Conservation (phyloP, 2,329 filamentous ascomycete genomes). For the Scopulariopsis brevicaulis region DNA sequence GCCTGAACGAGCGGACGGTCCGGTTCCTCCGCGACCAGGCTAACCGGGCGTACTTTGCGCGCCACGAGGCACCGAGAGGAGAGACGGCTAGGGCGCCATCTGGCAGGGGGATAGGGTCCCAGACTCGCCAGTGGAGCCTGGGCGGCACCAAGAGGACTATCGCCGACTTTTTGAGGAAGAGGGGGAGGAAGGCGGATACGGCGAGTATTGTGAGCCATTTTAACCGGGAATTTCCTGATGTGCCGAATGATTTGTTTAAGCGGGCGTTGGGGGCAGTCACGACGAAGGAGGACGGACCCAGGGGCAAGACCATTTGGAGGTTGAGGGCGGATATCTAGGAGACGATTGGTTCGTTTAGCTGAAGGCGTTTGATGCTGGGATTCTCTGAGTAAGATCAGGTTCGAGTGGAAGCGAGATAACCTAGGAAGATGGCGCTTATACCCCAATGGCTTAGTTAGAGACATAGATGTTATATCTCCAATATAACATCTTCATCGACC, state of each 20-base stretch:
- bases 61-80: constrained; percentile 29
- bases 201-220: constrained; percentile 32
- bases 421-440: background rate
- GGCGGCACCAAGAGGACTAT: background rate
- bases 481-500: background rate
- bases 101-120: background rate
- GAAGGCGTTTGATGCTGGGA: background rate
- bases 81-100: background rate
- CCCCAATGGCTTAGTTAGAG: background rate
- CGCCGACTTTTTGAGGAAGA: constrained; percentile 53
- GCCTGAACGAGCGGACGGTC: constrained; percentile 7
- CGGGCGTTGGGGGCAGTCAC: constrained; percentile 69
- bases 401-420: background rate
- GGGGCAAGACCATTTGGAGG: constrained; percentile 42
- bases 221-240: constrained; percentile 6
- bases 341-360: background rate
- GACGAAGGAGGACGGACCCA: constrained; percentile 48
- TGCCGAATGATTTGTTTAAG: constrained; percentile 46
- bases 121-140: constrained; percentile 1
- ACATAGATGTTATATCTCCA: too few species aligned
- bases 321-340: constrained; percentile 20
- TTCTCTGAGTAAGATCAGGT: background rate
- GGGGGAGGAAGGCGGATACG: constrained; percentile 60
- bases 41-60: constrained; percentile 43
- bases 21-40: constrained; percentile 27